Evolutionary conservation across 805 yeast species (phyloP).

Genomic region (Yarrowia divulgata): DNA sequence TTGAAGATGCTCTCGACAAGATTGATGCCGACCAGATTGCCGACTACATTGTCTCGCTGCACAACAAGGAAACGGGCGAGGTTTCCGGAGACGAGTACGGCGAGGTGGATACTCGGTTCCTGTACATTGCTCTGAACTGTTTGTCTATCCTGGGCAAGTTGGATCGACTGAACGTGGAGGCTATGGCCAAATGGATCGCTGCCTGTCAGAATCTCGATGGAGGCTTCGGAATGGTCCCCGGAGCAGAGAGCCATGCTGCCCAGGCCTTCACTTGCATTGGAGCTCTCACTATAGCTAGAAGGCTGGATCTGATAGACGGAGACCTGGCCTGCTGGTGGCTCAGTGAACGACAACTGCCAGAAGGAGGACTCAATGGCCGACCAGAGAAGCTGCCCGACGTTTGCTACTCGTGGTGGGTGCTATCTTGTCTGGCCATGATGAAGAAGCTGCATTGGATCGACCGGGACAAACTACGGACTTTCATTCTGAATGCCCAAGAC

Average conservation of each 20-base stretch:
- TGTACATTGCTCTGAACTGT: conserved; percentile 79
- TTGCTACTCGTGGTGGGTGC: conserved; percentile 99
- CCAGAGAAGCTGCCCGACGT: conserved; percentile 96
- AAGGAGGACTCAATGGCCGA: conserved; percentile 95
- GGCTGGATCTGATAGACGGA: conserved; percentile 58
- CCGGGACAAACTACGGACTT: conserved; percentile 62
- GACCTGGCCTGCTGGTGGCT: conserved; percentile 79
- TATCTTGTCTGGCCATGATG: conserved; percentile 74
- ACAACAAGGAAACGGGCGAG: conserved; percentile 64
- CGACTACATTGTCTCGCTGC: conserved; percentile 54
- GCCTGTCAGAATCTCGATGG: conserved; percentile 92
- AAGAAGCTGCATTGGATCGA: conserved; percentile 80
- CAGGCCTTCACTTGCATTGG: conserved; percentile 86
- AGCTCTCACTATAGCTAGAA: conserved; percentile 71
- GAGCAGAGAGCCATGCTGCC: conserved; percentile 95
- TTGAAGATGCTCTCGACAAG: conserved; percentile 64
- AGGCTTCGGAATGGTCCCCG: conserved; percentile 92
- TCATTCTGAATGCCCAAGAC: conserved; percentile 83
- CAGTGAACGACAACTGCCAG: conserved; percentile 82
- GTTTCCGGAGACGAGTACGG: conserved; percentile 92
- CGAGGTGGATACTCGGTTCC: conserved; percentile 91
- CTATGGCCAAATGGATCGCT: conserved; percentile 68
- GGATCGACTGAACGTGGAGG: conserved; percentile 54
- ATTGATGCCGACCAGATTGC: conserved; percentile 51
- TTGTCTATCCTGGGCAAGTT: conserved; percentile 73